Base-by-base conservation (phyloP, 768 basidiomycete genomes). In the Amyloporia xantha region DNA sequence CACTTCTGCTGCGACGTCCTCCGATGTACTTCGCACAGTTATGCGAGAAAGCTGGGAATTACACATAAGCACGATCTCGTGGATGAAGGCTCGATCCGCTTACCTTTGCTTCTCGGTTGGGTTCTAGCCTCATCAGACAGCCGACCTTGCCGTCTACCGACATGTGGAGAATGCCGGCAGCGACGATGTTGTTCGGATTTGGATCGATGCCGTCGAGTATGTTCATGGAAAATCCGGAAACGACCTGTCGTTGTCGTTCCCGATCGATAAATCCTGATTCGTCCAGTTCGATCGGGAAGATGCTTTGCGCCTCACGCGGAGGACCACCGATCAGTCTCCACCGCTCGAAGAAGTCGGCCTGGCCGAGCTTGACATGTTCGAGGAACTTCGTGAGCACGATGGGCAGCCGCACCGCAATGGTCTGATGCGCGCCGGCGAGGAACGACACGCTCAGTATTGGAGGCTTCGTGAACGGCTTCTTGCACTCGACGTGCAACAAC, bases 261-360 rank as follows among this genome's bases (percentile, higher is more conserved):
- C 85, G 58, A 62, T 98, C 89, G 37, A 97, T 71, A 50, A 87
- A 80, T 9, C 89, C 90, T 7, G 70, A 62, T 13, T 69, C 69
- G 38, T 78, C 81, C 20, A 96, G 69, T 26, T 69, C 63, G 50
- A 98, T 83, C 0, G 91, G 84, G 67, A 96, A 96, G 47, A 99
- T 75, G 41, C 68, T 65, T 64, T 99, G 96, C 23, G 87, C 81
- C 70, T 99, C 96, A 43, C 94, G 79, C 24, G 96, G 96, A 11
- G 91, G 75, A 1, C 96, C 96, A 5, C 96, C 96, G 44, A 98
- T 98, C 57, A 96, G 69, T 66, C 92, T 94, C 96, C 96, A 99
- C 44, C 96, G 75, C 66, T 97, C 94, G 68, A 98, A 99, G 76
- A 98, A 99, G 57, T 96, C 90, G 0, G 78, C 69, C 52, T 78